Evolutionary conservation across 2,329 filamentous ascomycete species (phyloP).

Genomic region (Arachnomyces sp.): DNA sequence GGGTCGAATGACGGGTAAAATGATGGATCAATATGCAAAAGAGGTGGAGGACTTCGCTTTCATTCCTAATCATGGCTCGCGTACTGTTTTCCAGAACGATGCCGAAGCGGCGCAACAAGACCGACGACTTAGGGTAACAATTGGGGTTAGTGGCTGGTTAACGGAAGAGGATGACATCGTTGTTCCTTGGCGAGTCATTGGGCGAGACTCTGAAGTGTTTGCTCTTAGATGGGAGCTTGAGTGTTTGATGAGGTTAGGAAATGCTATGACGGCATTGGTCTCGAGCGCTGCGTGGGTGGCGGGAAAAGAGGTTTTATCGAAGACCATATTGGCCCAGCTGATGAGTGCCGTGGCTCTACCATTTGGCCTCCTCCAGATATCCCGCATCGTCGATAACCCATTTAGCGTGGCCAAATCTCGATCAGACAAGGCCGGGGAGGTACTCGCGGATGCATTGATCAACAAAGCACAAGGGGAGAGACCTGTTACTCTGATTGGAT

Average conservation of each 20-base stretch:
- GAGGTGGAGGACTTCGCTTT: constrained; percentile 88
- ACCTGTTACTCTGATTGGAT: constrained; percentile 72
- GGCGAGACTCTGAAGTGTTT: constrained; percentile 68
- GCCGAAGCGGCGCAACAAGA: constrained; percentile 41
- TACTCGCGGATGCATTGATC: constrained; percentile 74
- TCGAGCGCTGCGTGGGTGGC: constrained; percentile 68
- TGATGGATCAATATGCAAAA: constrained; percentile 79
- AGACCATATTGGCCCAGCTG: constrained; percentile 61
- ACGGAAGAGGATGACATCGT: constrained; percentile 64
- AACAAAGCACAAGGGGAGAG: constrained; percentile 76
- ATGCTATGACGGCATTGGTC: constrained; percentile 67
- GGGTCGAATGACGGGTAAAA: constrained; percentile 70
- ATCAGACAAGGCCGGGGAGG: constrained; percentile 70
- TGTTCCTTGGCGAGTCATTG: constrained; percentile 70
- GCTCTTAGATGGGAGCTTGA: constrained; percentile 77
- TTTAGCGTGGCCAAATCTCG: constrained; percentile 69
- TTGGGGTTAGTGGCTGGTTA: constrained; percentile 78
- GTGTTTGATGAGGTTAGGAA: constrained; percentile 68
- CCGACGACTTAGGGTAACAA: constrained; percentile 68
- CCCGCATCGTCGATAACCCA: constrained; percentile 69
- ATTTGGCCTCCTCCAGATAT: constrained; percentile 57
- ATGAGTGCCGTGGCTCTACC: constrained; percentile 62
- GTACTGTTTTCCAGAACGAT: constrained; percentile 39
- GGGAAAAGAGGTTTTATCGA: constrained; percentile 62
- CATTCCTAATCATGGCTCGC: constrained; percentile 58